Base-by-base conservation (phyloP, 106 monocot genomes). In the Chionographis japonica region DNA sequence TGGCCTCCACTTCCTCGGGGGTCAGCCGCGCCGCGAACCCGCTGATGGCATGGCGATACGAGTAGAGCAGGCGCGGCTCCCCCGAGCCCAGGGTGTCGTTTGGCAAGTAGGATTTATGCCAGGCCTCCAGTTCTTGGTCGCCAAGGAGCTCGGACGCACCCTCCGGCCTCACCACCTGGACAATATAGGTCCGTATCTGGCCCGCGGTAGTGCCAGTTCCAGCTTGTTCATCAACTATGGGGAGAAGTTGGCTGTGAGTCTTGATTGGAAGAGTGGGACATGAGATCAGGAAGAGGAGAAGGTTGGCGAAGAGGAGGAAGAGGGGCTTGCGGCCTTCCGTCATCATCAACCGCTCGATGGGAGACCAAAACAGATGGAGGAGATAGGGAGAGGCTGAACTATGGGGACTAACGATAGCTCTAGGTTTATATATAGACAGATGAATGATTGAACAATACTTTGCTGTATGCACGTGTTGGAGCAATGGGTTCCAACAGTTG, bases 1-100 rank as follows among this genome's bases (percentile, higher is more conserved):
- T 27, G 27, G 27, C 27, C 1, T 4, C 4, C 2, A 27, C 27
- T 27, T 27, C 27, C 27, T 27, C 27, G 27, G 15, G 62, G 10
- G 62, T 62, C 11, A 62, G 62, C 41, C 41, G 39, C 14, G 62
- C 62, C 3, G 40, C 40, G 19, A 62, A 62, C 15, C 62, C 62
- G 62, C 62, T 62, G 62, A 62, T 41, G 4, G 40, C 41, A 16
- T 62, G 62, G 15, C 40, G 62, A 36, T 41, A 62, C 3, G 62
- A 15, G 16, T 62, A 62, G 7, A 62, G 18, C 40, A 62, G 8
- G 6, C 16, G 27, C 27, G 1, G 27, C 27, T 27, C 27, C 27
- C 27, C 27, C 27, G 27, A 27, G 27, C 27, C 27, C 27, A 27
- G 41, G 17, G 14, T 62, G 62, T 13, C 17, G 41, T 62, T 62